These are phyloP conservation scores for Intubia oerlemansii DNA, from an alignment of 2,329 filamentous ascomycete genomes.

Conservation along the genomic window DNA sequence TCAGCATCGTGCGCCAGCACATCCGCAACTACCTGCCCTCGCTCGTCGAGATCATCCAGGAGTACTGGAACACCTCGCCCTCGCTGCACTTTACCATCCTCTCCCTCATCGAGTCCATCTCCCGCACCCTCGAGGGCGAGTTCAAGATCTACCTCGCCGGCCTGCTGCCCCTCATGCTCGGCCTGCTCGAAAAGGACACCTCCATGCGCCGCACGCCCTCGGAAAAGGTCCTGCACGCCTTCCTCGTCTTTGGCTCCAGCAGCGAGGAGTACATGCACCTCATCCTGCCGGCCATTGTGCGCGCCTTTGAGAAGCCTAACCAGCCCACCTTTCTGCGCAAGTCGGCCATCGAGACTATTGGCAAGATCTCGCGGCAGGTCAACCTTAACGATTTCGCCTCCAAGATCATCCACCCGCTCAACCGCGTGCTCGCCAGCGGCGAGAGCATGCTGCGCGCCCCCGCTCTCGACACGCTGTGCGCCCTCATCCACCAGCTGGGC, in stretches of 20 bases:
- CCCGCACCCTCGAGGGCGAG: conserved; percentile 82
- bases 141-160: conserved; percentile 92
- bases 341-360: conserved; percentile 82
- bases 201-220: conserved; percentile 59
- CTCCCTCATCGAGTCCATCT: conserved; percentile 80
- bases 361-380: conserved; percentile 83
- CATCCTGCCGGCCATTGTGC: conserved; percentile 87
- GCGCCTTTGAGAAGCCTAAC: conserved; percentile 75
- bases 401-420: conserved; percentile 86
- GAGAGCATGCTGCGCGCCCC: conserved; percentile 58
- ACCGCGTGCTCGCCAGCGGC: conserved; percentile 52
- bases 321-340: conserved; percentile 65
- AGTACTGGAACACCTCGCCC: conserved; percentile 70
- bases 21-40: conserved; percentile 77
- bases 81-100: conserved; percentile 81
- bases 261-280: conserved; percentile 98
- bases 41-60: conserved; percentile 68
- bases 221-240: conserved; percentile 80
- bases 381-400: conserved; percentile 95
- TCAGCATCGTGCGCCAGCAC: conserved; percentile 89
- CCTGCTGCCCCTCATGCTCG: conserved; percentile 81
- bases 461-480: conserved; percentile 83
- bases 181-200: conserved; percentile 71
- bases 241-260: conserved; percentile 87
- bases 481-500: conserved; percentile 86